Evolutionary conservation across 2,329 filamentous ascomycete species (phyloP).

Genomic region (Colletotrichum sp.): DNA sequence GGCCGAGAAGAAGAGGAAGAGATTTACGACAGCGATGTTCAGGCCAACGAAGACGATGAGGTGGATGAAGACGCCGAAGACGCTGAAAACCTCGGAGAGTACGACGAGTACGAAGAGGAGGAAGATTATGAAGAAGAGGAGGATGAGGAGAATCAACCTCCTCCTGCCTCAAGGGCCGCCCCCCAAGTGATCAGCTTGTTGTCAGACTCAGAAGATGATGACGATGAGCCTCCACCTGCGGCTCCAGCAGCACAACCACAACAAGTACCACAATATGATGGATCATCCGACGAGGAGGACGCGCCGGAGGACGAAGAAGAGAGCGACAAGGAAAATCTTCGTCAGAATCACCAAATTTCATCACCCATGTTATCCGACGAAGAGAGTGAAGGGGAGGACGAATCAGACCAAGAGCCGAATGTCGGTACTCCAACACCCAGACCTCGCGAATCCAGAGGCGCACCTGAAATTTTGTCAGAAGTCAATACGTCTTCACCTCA

Average conservation of each 20-base stretch:
- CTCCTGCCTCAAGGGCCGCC: not conserved
- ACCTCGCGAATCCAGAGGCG: not conserved
- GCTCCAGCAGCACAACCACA: not conserved
- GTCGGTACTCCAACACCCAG: constrained; percentile 8
- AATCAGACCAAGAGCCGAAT: not conserved
- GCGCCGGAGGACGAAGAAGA: not conserved
- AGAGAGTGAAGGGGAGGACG: constrained; percentile 7
- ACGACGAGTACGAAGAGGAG: constrained; percentile 21
- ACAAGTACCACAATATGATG: constrained; percentile 6
- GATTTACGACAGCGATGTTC: not conserved
- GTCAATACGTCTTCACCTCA: not conserved
- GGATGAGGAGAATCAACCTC: constrained; percentile 6
- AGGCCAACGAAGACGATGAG: constrained; percentile 16
- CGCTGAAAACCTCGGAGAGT: not conserved
- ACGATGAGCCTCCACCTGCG: not conserved
- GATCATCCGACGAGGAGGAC: constrained; percentile 10
- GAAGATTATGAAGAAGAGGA: constrained; percentile 16
- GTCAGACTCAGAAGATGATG: constrained; percentile 23
- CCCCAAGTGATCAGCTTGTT: constrained; percentile 21
- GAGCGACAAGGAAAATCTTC: not conserved
- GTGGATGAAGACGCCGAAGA: constrained; percentile 13
- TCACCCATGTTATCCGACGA: not conserved
- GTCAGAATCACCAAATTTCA: not conserved
- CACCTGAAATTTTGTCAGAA: not conserved
- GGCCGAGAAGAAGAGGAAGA: constrained; percentile 14